Evolutionary conservation across 495 filamentous ascomycete genomes (phyloP).

Genomic region (Parathielavia appendiculata): DNA sequence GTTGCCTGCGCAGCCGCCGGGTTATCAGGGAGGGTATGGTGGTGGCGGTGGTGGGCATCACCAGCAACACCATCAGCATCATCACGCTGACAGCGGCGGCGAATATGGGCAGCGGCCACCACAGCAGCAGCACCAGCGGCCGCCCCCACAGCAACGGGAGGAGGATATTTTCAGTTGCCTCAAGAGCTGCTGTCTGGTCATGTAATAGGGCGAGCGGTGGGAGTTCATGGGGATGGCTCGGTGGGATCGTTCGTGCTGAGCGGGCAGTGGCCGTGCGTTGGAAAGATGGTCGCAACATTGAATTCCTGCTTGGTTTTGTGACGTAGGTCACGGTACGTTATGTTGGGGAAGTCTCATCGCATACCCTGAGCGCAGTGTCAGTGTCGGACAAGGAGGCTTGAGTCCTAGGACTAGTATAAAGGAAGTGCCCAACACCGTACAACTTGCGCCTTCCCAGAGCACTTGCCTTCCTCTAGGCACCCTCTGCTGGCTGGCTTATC

Average conservation of each 20-base stretch:
- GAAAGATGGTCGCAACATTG: background rate
- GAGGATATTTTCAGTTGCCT: conserved; percentile 61
- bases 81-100: conserved; percentile 11
- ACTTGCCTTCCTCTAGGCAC: too few species aligned
- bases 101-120: background rate
- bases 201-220: conserved; percentile 48
- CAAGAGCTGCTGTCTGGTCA: conserved; percentile 67
- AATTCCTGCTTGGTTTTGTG: too few species aligned
- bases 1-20: conserved; percentile 40
- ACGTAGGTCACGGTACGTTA: too few species aligned
- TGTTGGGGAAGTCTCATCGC: too few species aligned
- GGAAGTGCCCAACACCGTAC: too few species aligned
- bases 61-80: conserved; percentile 23
- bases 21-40: conserved; percentile 32
- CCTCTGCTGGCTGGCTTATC: too few species aligned
- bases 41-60: conserved; percentile 19
- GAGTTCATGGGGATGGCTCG: background rate
- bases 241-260: background rate
- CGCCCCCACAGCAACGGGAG: conserved; percentile 28
- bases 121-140: conserved; percentile 35
- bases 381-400: background rate
- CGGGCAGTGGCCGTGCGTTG: background rate
- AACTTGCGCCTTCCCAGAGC: too few species aligned
- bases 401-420: background rate
- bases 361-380: too few species aligned